phyloP scores from a whole-genome alignment of 805 yeast species.

The Torulaspora quercuum region DNA sequence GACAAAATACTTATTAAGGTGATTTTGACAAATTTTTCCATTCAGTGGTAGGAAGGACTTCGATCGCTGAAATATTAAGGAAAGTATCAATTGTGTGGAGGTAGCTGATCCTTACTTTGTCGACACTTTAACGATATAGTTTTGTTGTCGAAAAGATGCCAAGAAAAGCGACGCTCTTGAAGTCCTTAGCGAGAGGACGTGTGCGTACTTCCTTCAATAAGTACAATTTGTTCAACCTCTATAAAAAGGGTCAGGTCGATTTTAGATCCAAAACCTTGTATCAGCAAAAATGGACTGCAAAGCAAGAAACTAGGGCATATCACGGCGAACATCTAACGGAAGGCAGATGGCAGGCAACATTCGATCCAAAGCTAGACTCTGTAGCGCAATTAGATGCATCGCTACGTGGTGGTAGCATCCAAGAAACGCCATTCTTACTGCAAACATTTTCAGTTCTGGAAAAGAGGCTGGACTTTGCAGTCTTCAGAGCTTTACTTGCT shows the following conservation, averaged over 20 bases:
- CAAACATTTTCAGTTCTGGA: conserved; percentile 89
- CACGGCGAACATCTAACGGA: conserved; percentile 95
- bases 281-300: conserved; percentile 90
- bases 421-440: conserved; percentile 74
- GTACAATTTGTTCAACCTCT: conserved; percentile 81
- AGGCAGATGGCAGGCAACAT: conserved; percentile 68
- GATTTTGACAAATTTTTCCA: conserved; percentile 6
- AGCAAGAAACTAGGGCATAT: conserved; percentile 87
- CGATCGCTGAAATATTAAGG: too few relatives aligned
- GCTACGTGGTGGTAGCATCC: conserved; percentile 51
- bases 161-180: conserved; percentile 53
- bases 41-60: too few relatives aligned
- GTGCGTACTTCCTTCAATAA: conserved; percentile 90
- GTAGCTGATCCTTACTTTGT: too few relatives aligned
- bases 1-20: background rate
- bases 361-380: conserved; percentile 67
- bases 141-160: conserved; percentile 44
- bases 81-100: too few relatives aligned
- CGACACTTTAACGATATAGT: background rate
- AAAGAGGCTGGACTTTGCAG: conserved; percentile 82
- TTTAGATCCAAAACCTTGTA: conserved; percentile 65
- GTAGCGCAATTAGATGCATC: conserved; percentile 89
- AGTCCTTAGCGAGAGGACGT: conserved; percentile 62
- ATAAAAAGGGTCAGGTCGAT: conserved; percentile 60
- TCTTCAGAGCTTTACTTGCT: conserved; percentile 91